Evolutionary conservation across 1,139 yeast species (phyloP).

Genomic region (Scheffersomyces lignicola): DNA sequence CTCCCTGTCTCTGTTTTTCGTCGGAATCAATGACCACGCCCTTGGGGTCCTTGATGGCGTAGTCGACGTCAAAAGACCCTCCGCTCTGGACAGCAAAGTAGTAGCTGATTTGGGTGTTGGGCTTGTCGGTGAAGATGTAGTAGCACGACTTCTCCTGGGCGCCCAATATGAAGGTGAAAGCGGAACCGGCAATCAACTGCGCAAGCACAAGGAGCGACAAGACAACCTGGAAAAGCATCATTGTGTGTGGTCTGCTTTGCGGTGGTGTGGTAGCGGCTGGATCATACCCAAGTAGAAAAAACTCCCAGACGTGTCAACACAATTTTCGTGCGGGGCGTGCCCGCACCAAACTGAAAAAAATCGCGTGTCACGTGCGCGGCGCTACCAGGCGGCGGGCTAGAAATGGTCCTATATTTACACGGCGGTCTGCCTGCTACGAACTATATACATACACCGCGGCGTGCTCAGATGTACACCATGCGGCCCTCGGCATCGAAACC

Average conservation of each 20-base stretch:
- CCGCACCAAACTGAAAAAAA: background rate
- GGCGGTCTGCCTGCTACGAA: too few species aligned
- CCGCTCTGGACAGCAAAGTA: slow-evolving; percentile 94
- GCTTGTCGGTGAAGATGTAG: slow-evolving; percentile 68
- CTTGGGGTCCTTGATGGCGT: slow-evolving; percentile 68
- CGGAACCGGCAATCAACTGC: slow-evolving; percentile 46
- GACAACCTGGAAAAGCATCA: slow-evolving; percentile 17
- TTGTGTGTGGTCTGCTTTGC: background rate
- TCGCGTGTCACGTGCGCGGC: too few species aligned
- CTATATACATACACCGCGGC: too few species aligned
- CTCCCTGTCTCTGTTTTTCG: slow-evolving; percentile 79
- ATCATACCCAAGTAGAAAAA: background rate
- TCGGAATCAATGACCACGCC: slow-evolving; percentile 59
- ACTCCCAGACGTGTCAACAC: slow-evolving; percentile 4
- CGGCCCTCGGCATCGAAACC: slow-evolving; percentile 74
- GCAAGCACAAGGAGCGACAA: slow-evolving; percentile 23
- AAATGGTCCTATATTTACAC: too few species aligned
- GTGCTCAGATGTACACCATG: slow-evolving; percentile 42
- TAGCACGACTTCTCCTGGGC: slow-evolving; percentile 80
- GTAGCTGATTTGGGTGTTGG: slow-evolving; percentile 67
- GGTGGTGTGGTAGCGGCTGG: background rate
- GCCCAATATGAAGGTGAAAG: slow-evolving; percentile 75
- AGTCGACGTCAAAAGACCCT: slow-evolving; percentile 83
- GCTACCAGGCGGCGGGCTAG: too few species aligned
- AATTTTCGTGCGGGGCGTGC: background rate